A percentile compares a stretch with the other conserved stretches of the same genome.
Evolutionary conservation across 225 moss, liverwort and hornwort species (phyloP).

Genomic region (Physcomitrellopsis africana): DNA sequence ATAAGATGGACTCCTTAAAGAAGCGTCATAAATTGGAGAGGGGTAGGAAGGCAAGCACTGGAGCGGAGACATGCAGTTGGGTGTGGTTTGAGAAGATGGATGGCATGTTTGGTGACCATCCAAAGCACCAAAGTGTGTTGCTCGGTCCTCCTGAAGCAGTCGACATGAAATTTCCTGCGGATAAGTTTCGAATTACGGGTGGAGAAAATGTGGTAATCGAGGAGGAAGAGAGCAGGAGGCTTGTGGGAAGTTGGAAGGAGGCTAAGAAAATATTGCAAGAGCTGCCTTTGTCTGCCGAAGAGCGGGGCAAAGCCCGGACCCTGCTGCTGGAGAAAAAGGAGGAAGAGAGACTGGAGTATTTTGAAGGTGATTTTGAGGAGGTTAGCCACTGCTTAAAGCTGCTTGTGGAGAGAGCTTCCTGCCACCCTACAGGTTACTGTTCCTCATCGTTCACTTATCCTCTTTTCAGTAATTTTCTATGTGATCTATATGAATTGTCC

Average conservation of each 20-base stretch:
- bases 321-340: constrained; percentile 60
- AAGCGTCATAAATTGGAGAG: constrained; percentile 63
- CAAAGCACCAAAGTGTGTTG: constrained; percentile 49
- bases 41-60: constrained; percentile 59
- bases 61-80: constrained; percentile 62
- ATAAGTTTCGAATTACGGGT: constrained; percentile 50
- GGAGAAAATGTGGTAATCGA: constrained; percentile 40
- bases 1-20: constrained; percentile 64
- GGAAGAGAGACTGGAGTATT: constrained; percentile 59
- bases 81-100: constrained; percentile 67
- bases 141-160: constrained; percentile 43
- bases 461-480: background rate
- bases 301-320: constrained; percentile 59
- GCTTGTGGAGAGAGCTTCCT: constrained; percentile 56
- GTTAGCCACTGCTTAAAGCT: constrained; percentile 59
- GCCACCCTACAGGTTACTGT: constrained; percentile 45
- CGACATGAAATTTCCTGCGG: constrained; percentile 51
- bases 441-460: background rate
- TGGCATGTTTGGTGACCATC: constrained; percentile 60
- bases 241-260: constrained; percentile 61
- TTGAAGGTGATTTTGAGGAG: constrained; percentile 61
- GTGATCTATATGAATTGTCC: background rate
- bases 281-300: constrained; percentile 55
- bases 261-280: constrained; percentile 61
- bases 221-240: constrained; percentile 44